These are phyloP conservation scores for Lolium perenne DNA, from an alignment of 176 grass and related monocot genomes.

Conservation along the genomic window DNA sequence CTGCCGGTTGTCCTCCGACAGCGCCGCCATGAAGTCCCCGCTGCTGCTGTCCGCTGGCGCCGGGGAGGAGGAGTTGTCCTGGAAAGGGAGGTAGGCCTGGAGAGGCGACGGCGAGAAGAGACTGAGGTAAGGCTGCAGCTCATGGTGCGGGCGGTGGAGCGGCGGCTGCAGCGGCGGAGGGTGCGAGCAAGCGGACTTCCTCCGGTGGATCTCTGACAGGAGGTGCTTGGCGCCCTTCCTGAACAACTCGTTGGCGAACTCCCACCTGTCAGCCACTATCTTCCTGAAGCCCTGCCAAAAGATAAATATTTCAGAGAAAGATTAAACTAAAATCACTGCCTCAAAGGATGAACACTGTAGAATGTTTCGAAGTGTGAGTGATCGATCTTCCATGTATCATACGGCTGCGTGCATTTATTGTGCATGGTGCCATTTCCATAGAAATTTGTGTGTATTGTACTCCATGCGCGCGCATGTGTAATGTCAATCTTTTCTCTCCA, in stretches of 20 bases:
- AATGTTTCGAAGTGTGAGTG: neutral
- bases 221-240: conserved; percentile 91
- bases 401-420: neutral
- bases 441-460: conserved; percentile 17
- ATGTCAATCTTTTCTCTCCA: conserved; percentile 46
- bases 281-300: conserved; percentile 88
- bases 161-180: conserved; percentile 36
- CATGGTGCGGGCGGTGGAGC: conserved; percentile 2
- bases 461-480: neutral
- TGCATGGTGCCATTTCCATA: neutral
- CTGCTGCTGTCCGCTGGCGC: neutral
- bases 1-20: conserved; percentile 90
- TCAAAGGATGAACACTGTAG: neutral
- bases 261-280: conserved; percentile 92
- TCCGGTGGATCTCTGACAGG: conserved; percentile 84
- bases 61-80: conserved; percentile 33
- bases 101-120: conserved; percentile 32
- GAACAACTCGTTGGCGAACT: conserved; percentile 97
- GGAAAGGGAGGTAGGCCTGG: conserved; percentile 31
- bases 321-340: conserved; percentile 4
- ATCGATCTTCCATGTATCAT: neutral
- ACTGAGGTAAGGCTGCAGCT: conserved; percentile 44
- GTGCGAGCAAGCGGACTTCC: conserved; percentile 64
- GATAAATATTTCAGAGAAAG: neutral
- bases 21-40: conserved; percentile 63